Conservation (phyloP, 2,329 filamentous ascomycete genomes). For the Penicillium brasilianum region DNA sequence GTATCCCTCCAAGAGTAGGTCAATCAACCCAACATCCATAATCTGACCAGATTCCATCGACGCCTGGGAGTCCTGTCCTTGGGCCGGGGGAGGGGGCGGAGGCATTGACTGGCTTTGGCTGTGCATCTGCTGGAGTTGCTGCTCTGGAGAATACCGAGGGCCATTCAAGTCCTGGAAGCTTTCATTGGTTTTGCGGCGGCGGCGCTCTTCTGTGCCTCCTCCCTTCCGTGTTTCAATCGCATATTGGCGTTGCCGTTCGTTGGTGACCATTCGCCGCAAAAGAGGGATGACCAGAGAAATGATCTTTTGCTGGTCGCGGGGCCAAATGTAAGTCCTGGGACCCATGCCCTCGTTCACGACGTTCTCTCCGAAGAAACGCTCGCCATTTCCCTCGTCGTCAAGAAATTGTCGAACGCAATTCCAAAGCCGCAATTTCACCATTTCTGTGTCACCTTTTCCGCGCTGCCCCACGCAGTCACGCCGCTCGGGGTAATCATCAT, state of each 20-base stretch:
- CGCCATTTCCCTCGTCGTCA: conserved; percentile 56
- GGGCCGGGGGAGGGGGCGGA: conserved; percentile 31
- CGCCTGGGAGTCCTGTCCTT: conserved; percentile 32
- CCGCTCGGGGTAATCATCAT: conserved; percentile 59
- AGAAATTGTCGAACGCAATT: conserved; percentile 62
- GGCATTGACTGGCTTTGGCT: conserved; percentile 31
- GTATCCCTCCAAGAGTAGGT: conserved; percentile 46
- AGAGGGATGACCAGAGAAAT: conserved; percentile 63
- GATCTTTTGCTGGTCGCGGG: conserved; percentile 60
- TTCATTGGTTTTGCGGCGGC: conserved; percentile 44
- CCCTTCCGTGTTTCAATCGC: conserved; percentile 61
- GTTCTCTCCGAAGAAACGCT: conserved; percentile 57
- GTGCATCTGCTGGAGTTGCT: conserved; percentile 39
- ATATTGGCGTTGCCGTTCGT: conserved; percentile 63
- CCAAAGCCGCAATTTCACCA: conserved; percentile 62
- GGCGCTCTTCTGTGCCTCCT: conserved; percentile 46
- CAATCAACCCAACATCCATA: conserved; percentile 41
- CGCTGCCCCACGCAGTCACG: conserved; percentile 63
- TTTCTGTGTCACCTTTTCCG: conserved; percentile 60
- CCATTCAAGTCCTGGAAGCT: conserved; percentile 36
- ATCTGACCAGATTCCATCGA: conserved; percentile 31
- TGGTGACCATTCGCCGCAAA: conserved; percentile 63
- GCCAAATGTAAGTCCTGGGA: conserved; percentile 56
- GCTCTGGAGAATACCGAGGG: conserved; percentile 35
- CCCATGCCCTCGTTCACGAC: conserved; percentile 49